phyloP scores from a whole-genome alignment of 805 yeast genomes.

The Cyberlindnera suaveolens region DNA sequence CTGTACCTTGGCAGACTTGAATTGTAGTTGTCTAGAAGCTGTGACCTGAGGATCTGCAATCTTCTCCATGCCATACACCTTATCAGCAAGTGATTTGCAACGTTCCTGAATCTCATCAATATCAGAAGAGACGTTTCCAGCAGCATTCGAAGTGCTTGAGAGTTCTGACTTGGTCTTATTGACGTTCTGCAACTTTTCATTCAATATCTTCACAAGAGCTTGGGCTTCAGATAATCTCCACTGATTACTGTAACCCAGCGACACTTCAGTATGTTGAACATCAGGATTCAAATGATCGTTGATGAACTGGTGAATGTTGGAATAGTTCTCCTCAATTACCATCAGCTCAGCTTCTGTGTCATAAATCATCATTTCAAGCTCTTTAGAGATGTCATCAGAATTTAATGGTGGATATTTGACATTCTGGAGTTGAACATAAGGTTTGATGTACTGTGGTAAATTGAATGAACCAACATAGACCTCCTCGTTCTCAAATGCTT shows the following conservation, averaged over 20 bases:
- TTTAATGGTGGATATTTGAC: constrained; percentile 21
- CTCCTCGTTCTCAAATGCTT: constrained; percentile 30
- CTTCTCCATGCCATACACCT: constrained; percentile 5
- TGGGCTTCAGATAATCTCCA: constrained; percentile 33
- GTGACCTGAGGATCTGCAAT: not conserved
- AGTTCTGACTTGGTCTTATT: not conserved
- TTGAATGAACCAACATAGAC: constrained; percentile 21
- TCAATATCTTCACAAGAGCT: constrained; percentile 8
- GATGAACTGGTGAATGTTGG: constrained; percentile 24
- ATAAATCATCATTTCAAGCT: constrained; percentile 19
- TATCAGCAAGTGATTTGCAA: constrained; percentile 6
- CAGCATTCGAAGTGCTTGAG: not conserved
- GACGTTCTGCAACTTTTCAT: not conserved
- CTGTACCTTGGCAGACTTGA: constrained; percentile 14
- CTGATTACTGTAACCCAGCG: constrained; percentile 25
- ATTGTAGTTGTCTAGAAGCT: constrained; percentile 15
- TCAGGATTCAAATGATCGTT: constrained; percentile 26
- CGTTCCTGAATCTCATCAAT: not conserved
- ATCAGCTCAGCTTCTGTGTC: constrained; percentile 28
- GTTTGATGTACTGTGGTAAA: constrained; percentile 14
- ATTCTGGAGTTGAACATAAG: constrained; percentile 14
- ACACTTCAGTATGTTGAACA: constrained; percentile 22
- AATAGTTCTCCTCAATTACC: constrained; percentile 26
- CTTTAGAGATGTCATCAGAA: constrained; percentile 8
- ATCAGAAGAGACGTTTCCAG: constrained; percentile 2